A percentile compares a stretch with the other conserved stretches of the same genome.
These are phyloP conservation scores for Tulasnella sp. DNA, from an alignment of 768 basidiomycete genomes.

Conservation along the genomic window DNA sequence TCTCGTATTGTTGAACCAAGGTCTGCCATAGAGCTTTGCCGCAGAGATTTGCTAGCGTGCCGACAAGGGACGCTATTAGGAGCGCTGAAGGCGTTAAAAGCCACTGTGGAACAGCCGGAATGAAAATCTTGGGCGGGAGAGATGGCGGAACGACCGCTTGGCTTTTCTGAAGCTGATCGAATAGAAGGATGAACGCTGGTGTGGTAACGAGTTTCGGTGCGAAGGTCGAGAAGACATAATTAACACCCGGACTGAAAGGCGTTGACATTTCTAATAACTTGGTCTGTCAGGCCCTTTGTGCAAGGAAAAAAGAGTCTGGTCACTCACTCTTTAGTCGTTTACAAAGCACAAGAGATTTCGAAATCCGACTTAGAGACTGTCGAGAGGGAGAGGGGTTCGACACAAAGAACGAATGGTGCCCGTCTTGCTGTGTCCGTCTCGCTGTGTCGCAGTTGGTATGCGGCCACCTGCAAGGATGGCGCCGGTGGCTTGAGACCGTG, in stretches of 20 bases:
- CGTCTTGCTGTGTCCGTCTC: not conserved
- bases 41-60: not conserved
- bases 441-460: not conserved
- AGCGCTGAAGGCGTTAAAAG: not conserved
- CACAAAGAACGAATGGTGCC: too few species aligned
- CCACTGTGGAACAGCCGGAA: not conserved
- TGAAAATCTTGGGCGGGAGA: not conserved
- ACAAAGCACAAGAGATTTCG: not conserved
- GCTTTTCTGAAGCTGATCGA: not conserved
- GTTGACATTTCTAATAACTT: not conserved
- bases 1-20: conserved; percentile 8
- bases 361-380: not conserved
- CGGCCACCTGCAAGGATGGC: not conserved
- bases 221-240: not conserved
- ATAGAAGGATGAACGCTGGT: not conserved
- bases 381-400: too few species aligned
- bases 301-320: not conserved
- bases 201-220: not conserved
- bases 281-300: not conserved
- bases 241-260: not conserved
- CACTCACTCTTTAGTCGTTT: not conserved
- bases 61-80: not conserved
- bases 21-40: not conserved
- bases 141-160: not conserved
- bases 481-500: not conserved